phyloP scores from a whole-genome alignment of 805 yeast species.

The Nakazawaea holstii region DNA sequence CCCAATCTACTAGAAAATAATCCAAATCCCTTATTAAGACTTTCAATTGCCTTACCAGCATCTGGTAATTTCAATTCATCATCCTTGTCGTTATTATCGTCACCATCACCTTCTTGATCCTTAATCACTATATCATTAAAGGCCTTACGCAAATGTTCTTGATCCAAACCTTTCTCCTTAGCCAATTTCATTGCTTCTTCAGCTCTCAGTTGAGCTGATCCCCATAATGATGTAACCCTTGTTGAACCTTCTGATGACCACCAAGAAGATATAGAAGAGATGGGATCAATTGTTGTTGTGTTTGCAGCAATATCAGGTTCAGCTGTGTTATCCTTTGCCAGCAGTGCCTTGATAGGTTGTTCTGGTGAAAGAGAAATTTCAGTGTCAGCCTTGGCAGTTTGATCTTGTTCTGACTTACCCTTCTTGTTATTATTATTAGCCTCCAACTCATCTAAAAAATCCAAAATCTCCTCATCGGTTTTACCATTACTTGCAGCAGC shows the following conservation, averaged over 20 bases:
- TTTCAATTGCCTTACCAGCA: conserved; percentile 27
- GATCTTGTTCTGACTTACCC: conserved; percentile 12
- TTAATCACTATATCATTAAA: conserved; percentile 36
- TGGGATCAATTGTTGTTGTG: conserved; percentile 41
- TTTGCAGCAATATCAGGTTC: not conserved
- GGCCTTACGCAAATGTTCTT: conserved; percentile 28
- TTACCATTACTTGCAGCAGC: conserved; percentile 26
- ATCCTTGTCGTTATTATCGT: conserved; percentile 26
- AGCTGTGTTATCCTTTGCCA: no score
- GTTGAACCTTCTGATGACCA: conserved; percentile 68
- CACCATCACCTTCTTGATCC: conserved; percentile 28
- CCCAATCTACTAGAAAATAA: conserved; percentile 24
- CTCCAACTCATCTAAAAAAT: conserved; percentile 64
- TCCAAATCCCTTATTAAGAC: conserved; percentile 29
- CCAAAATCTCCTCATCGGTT: conserved; percentile 46
- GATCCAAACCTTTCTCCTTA: conserved; percentile 27
- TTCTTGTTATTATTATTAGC: conserved; percentile 47
- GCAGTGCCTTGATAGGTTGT: not conserved
- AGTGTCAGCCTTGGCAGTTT: conserved; percentile 9
- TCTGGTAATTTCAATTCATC: conserved; percentile 25
- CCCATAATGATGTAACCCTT: conserved; percentile 65
- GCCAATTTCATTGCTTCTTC: conserved; percentile 49
- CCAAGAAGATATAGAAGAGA: conserved; percentile 65
- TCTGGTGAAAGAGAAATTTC: conserved; percentile 4
- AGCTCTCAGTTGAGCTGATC: conserved; percentile 48